phyloP scores from a whole-genome alignment of 192 early-diverging fungal species.

The Entomortierella lignicola region DNA sequence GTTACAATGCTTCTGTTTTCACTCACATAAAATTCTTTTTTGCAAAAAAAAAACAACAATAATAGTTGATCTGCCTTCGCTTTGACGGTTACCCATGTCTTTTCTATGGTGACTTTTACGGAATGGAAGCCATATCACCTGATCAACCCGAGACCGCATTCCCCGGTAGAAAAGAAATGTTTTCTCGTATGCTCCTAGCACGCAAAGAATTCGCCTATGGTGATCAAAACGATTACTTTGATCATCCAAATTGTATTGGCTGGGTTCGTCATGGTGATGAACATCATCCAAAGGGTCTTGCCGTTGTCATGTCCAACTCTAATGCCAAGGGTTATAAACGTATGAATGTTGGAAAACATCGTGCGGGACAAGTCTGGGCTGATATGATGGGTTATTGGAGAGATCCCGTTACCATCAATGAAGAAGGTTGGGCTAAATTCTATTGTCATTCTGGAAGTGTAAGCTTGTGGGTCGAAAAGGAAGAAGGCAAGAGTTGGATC shows the following conservation, averaged over 20 bases:
- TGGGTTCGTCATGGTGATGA: conserved; percentile 55
- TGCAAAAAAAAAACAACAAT: no score
- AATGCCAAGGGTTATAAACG: conserved; percentile 19
- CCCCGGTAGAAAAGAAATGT: conserved; percentile 49
- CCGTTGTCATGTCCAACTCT: conserved; percentile 39
- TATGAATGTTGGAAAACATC: conserved; percentile 16
- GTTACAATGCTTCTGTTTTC: neutral
- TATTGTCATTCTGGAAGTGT: conserved; percentile 31
- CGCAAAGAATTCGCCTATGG: conserved; percentile 57
- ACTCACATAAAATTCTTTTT: no score
- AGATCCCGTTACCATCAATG: conserved; percentile 19
- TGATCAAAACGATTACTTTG: conserved; percentile 58
- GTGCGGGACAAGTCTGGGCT: conserved; percentile 28
- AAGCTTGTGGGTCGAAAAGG: conserved; percentile 24
- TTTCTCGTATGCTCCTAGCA: conserved; percentile 27
- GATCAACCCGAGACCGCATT: conserved; percentile 23
- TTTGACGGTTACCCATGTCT: conserved; percentile 63
- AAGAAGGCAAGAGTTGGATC: conserved; percentile 19
- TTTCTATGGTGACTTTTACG: conserved; percentile 62
- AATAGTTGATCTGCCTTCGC: conserved; percentile 32
- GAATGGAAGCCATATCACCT: conserved; percentile 29
- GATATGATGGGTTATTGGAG: conserved; percentile 45
- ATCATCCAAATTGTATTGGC: conserved; percentile 57
- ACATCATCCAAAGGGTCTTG: conserved; percentile 26
- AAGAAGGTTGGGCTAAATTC: conserved; percentile 30